phyloP scores from a whole-genome alignment of 805 yeast species.

The Tetrapisispora namnaoensis region DNA sequence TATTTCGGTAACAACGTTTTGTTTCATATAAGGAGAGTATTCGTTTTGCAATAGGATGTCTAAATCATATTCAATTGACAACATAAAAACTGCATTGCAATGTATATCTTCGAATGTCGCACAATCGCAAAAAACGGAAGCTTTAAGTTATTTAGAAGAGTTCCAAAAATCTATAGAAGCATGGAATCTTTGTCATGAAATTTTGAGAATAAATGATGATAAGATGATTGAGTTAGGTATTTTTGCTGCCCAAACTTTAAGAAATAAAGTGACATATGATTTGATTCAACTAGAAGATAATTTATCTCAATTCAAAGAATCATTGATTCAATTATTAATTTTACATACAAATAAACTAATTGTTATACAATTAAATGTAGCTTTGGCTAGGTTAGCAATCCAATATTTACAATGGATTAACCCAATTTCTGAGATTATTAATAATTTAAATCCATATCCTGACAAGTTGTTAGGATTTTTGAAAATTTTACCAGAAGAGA shows the following conservation, averaged over 20 bases:
- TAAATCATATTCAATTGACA: conserved; percentile 8
- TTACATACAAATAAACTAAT: conserved; percentile 49
- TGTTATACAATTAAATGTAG: conserved; percentile 73
- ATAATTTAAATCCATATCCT: conserved; percentile 32
- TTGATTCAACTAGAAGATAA: conserved; percentile 56
- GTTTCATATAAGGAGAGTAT: background rate
- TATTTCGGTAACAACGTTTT: too few relatives aligned
- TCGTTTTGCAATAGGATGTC: conserved; percentile 6
- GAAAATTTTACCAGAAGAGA: conserved; percentile 85
- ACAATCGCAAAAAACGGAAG: conserved; percentile 31
- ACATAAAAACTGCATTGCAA: conserved; percentile 20
- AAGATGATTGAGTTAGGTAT: conserved; percentile 50
- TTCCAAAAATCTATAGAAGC: conserved; percentile 80
- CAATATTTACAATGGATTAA: conserved; percentile 66
- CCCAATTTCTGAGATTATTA: conserved; percentile 59
- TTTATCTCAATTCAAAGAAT: conserved; percentile 53
- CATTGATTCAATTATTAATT: conserved; percentile 49
- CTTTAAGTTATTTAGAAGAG: conserved; percentile 52
- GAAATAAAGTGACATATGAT: conserved; percentile 79
- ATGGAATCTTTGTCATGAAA: conserved; percentile 60
- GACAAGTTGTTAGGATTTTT: conserved; percentile 62
- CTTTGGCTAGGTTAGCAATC: conserved; percentile 72
- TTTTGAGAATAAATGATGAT: conserved; percentile 32
- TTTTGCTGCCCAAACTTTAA: conserved; percentile 85
- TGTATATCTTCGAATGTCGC: conserved; percentile 24